Evolutionary conservation across 2,329 filamentous ascomycete genomes (phyloP).

Genomic region (Mariannaea elegans): DNA sequence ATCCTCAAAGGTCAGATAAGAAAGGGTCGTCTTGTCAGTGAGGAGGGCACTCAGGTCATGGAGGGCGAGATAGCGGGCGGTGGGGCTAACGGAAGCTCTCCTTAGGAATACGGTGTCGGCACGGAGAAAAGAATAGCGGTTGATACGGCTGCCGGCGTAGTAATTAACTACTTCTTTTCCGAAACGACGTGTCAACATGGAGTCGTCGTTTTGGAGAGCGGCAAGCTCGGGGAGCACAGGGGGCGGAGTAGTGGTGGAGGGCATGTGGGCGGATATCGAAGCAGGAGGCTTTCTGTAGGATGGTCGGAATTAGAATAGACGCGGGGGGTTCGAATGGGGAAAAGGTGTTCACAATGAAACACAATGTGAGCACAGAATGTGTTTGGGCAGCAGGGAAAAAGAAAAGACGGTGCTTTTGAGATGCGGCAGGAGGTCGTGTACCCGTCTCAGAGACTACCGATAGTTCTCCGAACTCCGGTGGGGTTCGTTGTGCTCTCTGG

Average conservation of each 20-base stretch:
- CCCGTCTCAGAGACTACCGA: too few species aligned
- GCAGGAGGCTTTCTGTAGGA: background rate
- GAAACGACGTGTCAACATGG: constrained; percentile 79
- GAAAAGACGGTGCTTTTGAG: too few species aligned
- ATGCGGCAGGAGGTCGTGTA: too few species aligned
- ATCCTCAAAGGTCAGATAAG: constrained; percentile 74
- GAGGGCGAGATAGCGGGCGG: constrained; percentile 79
- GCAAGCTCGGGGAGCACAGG: constrained; percentile 55
- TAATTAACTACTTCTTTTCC: constrained; percentile 85
- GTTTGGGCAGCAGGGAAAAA: constrained; percentile 10
- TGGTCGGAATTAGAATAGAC: background rate
- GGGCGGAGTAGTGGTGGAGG: constrained; percentile 46
- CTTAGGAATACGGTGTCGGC: constrained; percentile 75
- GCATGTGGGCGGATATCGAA: constrained; percentile 23
- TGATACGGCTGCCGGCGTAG: constrained; percentile 81
- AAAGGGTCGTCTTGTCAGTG: constrained; percentile 64
- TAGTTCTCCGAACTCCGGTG: too few species aligned
- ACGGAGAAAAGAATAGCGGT: constrained; percentile 82
- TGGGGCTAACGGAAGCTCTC: constrained; percentile 71
- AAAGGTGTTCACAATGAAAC: too few species aligned
- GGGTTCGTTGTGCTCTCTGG: too few species aligned
- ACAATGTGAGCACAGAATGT: too few species aligned
- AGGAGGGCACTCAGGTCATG: constrained; percentile 80
- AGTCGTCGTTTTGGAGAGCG: constrained; percentile 58
- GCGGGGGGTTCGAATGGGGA: too few species aligned